A percentile compares a stretch with the other conserved stretches of the same genome.
Evolutionary conservation across 306 rosid species (phyloP).

Genomic region (Astragalus glycyphyllos): DNA sequence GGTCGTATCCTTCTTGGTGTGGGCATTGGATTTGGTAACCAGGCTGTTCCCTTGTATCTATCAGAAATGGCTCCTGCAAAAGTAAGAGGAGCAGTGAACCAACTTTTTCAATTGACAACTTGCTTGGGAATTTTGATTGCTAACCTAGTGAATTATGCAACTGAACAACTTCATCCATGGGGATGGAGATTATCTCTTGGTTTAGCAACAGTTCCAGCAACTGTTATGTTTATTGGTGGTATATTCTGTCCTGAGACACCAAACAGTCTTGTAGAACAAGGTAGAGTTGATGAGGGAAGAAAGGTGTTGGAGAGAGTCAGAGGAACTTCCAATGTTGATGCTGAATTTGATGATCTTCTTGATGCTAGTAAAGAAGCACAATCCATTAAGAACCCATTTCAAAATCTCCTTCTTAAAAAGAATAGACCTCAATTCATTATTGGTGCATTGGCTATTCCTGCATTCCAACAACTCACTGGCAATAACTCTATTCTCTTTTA

Average conservation of each 20-base stretch:
- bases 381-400: conserved; percentile 61
- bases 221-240: conserved; percentile 81
- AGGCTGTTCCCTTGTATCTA: conserved; percentile 86
- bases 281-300: conserved; percentile 72
- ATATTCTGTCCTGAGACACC: conserved; percentile 90
- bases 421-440: no score
- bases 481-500: no score
- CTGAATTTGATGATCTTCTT: conserved; percentile 73
- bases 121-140: conserved; percentile 75
- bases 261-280: conserved; percentile 87
- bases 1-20: conserved; percentile 71
- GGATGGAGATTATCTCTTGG: conserved; percentile 94
- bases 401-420: conserved; percentile 61
- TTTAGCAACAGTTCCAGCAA: conserved; percentile 79
- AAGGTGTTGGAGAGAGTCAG: conserved; percentile 71
- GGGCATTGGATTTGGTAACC: conserved; percentile 87
- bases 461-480: no score
- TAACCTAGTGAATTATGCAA: conserved; percentile 67
- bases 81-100: conserved; percentile 72
- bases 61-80: conserved; percentile 93
- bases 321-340: conserved; percentile 77
- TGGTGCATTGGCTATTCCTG: no score
- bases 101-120: conserved; percentile 72
- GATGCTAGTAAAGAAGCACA: conserved; percentile 72
- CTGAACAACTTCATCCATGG: conserved; percentile 74